phyloP scores from a whole-genome alignment of 2,329 filamentous ascomycete species.

The Grosmannia huntii region DNA sequence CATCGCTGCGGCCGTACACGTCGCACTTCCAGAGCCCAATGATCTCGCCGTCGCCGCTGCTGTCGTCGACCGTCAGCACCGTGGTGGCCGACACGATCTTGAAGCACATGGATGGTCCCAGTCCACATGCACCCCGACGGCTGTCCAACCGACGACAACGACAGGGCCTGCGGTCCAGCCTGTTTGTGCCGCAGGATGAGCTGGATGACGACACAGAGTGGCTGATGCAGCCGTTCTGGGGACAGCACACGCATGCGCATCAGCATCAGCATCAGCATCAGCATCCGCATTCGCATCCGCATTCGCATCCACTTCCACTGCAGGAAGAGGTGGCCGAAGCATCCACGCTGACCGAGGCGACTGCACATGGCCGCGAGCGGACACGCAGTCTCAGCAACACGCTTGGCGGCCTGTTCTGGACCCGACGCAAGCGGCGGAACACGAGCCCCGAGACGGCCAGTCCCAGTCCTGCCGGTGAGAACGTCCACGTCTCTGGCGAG shows the following conservation, averaged over 20 bases:
- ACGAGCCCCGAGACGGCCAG: slow-evolving; percentile 2
- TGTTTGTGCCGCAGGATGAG: slow-evolving; percentile 38
- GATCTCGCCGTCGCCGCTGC: slow-evolving; percentile 42
- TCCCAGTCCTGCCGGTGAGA: neutral
- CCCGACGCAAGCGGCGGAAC: slow-evolving; percentile 15
- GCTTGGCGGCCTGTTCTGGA: slow-evolving; percentile 23
- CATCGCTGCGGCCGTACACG: slow-evolving; percentile 21
- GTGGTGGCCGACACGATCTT: slow-evolving; percentile 44
- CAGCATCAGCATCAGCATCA: neutral
- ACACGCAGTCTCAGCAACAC: slow-evolving; percentile 27
- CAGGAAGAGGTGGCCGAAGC: neutral
- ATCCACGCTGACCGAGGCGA: neutral
- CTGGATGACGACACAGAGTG: slow-evolving; percentile 14
- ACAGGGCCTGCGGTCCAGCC: slow-evolving; percentile 37
- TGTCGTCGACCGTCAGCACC: slow-evolving; percentile 45
- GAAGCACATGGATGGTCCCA: slow-evolving; percentile 22
- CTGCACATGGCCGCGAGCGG: slow-evolving; percentile 16
- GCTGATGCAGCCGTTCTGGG: slow-evolving; percentile 1
- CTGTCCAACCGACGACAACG: slow-evolving; percentile 34
- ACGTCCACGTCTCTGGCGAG: neutral
- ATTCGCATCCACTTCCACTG: neutral
- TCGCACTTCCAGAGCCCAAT: slow-evolving; percentile 33
- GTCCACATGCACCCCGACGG: slow-evolving; percentile 24
- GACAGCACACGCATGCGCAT: no score
- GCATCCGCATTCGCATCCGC: neutral